These are phyloP conservation scores for Magnusiomyces fungicola DNA, from an alignment of 1,139 yeast species.

Conservation along the genomic window DNA sequence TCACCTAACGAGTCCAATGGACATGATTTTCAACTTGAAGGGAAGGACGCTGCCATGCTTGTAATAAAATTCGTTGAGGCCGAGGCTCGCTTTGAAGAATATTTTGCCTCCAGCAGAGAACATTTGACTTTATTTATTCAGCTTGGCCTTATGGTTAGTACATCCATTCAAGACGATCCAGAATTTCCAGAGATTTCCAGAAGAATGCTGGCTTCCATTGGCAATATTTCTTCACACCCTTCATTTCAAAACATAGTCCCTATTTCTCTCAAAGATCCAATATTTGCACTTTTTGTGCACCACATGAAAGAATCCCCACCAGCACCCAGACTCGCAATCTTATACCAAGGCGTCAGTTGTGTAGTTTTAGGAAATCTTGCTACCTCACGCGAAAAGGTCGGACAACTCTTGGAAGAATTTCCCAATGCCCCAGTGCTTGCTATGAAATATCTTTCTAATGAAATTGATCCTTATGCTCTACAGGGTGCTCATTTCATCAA, in stretches of 20 bases:
- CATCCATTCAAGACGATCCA: conserved; percentile 13
- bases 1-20: conserved; percentile 4
- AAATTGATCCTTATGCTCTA: conserved; percentile 20
- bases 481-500: conserved; percentile 25
- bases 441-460: conserved; percentile 7
- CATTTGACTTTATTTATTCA: conserved; percentile 7
- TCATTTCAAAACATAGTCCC: conserved; percentile 15
- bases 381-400: conserved; percentile 15
- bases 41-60: conserved; percentile 10
- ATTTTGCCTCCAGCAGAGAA: conserved; percentile 7
- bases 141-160: conserved; percentile 21
- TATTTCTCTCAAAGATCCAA: conserved; percentile 13
- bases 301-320: conserved; percentile 5
- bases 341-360: conserved; percentile 19
- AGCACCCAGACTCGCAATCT: conserved; percentile 5
- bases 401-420: conserved; percentile 11
- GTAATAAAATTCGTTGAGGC: conserved; percentile 14
- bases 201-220: conserved; percentile 18
- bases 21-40: conserved; percentile 7
- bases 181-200: conserved; percentile 12
- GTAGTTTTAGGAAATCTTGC: conserved; percentile 23
- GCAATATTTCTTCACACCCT: conserved; percentile 21
- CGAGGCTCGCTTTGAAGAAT: conserved; percentile 11
- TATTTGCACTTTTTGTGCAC: conserved; percentile 6
- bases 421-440: conserved; percentile 14